Conservation (phyloP, 345 rosid species). For the Citrus sinensis region DVS_A1.0 CM039166.1:16115001-16115500, state of each 20-base stretch:
- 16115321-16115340: no score
- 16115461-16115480: not conserved
- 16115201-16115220: not conserved
- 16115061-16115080: not conserved
- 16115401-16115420: not conserved
- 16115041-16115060: not conserved
- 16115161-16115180: not conserved
- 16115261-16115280: conserved; percentile 7
- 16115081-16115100: not conserved
- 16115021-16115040: not conserved
- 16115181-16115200: not conserved
- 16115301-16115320: not conserved
- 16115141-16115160: not conserved
- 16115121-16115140: not conserved
- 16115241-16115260: not conserved
- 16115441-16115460: not conserved
- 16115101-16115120: not conserved
- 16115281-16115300: not conserved
- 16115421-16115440: not conserved
- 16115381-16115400: not conserved
- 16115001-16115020: not conserved
- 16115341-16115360: not conserved
- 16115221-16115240: not conserved
- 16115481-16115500: not conserved
- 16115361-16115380: not conserved